phyloP scores from a whole-genome alignment of 2,329 filamentous ascomycete genomes.

The Pseudogymnoascus sp. region DNA sequence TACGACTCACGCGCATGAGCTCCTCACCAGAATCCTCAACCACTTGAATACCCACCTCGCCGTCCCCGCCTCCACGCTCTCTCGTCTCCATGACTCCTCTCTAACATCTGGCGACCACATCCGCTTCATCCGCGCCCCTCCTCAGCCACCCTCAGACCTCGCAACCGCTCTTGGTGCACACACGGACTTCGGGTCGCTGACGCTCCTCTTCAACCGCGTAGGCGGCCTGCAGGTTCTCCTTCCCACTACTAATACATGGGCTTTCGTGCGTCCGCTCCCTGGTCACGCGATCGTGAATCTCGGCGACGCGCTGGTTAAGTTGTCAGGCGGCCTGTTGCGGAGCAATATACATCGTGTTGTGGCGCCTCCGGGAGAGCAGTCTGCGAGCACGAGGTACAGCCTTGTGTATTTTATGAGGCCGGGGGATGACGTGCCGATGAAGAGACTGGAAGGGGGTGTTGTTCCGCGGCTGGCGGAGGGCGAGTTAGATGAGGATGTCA shows the following conservation, averaged over 20 bases:
- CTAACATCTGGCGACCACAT: slow-evolving; percentile 21
- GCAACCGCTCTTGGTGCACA: slow-evolving; percentile 25
- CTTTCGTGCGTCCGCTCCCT: slow-evolving; percentile 29
- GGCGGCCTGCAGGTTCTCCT: slow-evolving; percentile 33
- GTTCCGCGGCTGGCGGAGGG: slow-evolving; percentile 18
- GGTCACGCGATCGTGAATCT: slow-evolving; percentile 33
- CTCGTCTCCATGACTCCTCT: slow-evolving; percentile 16
- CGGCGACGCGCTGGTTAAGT: slow-evolving; percentile 32
- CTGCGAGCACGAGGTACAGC: slow-evolving; percentile 35
- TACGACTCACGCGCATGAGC: slow-evolving; percentile 17
- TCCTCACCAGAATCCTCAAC: slow-evolving; percentile 18
- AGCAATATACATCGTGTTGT: slow-evolving; percentile 31
- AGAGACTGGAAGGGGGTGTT: slow-evolving; percentile 19
- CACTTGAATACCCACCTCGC: slow-evolving; percentile 22
- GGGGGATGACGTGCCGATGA: slow-evolving; percentile 36
- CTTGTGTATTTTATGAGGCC: slow-evolving; percentile 49
- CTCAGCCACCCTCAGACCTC: slow-evolving; percentile 21
- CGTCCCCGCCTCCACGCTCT: slow-evolving; percentile 19
- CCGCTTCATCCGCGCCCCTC: slow-evolving; percentile 23
- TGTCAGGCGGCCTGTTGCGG: slow-evolving; percentile 28
- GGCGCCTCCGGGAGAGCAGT: slow-evolving; percentile 25
- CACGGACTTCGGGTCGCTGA: slow-evolving; percentile 35
- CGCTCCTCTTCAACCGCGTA: slow-evolving; percentile 33
- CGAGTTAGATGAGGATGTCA: slow-evolving; percentile 18
- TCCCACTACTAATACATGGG: slow-evolving; percentile 24